A percentile compares a stretch with the other conserved stretches of the same genome.
phyloP scores from a whole-genome alignment of 164 flowering plant species.

The Santalum album region DNA sequence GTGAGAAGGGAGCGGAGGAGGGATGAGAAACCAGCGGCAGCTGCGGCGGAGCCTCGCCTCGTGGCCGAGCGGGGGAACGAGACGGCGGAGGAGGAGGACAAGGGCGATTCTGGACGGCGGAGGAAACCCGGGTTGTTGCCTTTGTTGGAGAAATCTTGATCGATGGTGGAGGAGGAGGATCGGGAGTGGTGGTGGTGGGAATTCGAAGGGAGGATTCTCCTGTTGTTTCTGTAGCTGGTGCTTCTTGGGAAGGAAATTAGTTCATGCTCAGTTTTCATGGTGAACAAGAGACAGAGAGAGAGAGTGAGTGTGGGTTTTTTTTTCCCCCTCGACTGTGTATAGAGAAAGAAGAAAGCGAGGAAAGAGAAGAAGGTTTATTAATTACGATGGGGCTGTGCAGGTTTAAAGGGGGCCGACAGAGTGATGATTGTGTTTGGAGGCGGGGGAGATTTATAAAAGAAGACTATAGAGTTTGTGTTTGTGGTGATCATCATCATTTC shows the following conservation, averaged over 20 bases:
- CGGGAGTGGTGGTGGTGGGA: constrained; percentile 10
- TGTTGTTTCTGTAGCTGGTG: constrained; percentile 16
- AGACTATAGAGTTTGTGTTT: too few species aligned
- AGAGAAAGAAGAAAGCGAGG: too few species aligned
- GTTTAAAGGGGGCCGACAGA: not conserved
- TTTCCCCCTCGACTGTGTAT: too few species aligned
- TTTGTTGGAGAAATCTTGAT: too few species aligned
- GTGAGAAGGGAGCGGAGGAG: constrained; percentile 38
- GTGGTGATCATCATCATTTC: too few species aligned
- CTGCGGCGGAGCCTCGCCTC: not conserved
- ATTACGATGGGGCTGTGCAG: too few species aligned
- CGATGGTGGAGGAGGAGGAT: constrained; percentile 15
- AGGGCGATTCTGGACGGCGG: not conserved
- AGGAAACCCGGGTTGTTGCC: too few species aligned
- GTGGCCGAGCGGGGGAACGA: constrained; percentile 1
- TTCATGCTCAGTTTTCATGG: constrained; percentile 9
- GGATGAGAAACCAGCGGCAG: constrained; percentile 12
- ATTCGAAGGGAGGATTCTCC: constrained; percentile 32
- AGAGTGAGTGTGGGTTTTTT: not conserved
- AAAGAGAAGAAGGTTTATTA: too few species aligned
- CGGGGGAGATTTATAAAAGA: constrained; percentile 2
- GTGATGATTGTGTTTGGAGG: constrained; percentile 32
- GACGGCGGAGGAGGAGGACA: constrained; percentile 7
- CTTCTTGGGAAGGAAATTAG: constrained; percentile 20
- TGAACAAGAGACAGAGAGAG: not conserved